Evolutionary conservation across 805 yeast genomes (phyloP), one percentile per base, ranked within the genome.

Genomic region (Cyberlindnera nakhonratchasimensis): DNA sequence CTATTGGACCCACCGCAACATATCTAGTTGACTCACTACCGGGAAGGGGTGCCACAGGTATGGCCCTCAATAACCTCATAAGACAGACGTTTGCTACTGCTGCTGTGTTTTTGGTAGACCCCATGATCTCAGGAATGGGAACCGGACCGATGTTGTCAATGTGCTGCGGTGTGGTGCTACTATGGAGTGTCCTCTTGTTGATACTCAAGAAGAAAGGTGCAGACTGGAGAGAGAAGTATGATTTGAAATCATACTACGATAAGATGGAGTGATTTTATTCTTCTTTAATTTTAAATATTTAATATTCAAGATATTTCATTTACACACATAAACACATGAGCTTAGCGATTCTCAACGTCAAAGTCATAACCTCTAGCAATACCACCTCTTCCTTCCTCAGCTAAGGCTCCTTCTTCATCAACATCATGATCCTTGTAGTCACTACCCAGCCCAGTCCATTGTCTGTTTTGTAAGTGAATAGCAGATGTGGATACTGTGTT

Each of bases 401-500:
- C 73, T 0, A 71, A 61, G 0, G 97, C 95, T 29, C 95, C 96
- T 29, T 65, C 71, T 13, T 61, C 66, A n/a, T 69, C 77, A 6
- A 63, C 35, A 10, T 51, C 70, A 1, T 64, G 67, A 8, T 64
- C 66, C 2, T 59, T 51, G 63, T 71, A 88, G 57, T 91, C 97
- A 46, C 93, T 82, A 1, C 98, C 99, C 25, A 91, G 67, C 1
- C 99, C 99, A 0, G 81, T 77, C 98, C 98, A 91, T 21, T 70
- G 66, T 53, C 91, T 75, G 11, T 69, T 70, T 53, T 88, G 95
- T 39, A 91, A 67, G 47, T 74, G 74, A 7, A 72, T 69, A 0
- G 96, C 97, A 0, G 97, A 87, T 0, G 98, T 90, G 0, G 98
- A 89, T 0, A 87, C 82, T 0, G 96, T 86, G 31, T 80, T 80